These are phyloP conservation scores for Pleurostoma richardsiae DNA, from an alignment of 2,329 filamentous ascomycete species.

Conservation along the genomic window DNA sequence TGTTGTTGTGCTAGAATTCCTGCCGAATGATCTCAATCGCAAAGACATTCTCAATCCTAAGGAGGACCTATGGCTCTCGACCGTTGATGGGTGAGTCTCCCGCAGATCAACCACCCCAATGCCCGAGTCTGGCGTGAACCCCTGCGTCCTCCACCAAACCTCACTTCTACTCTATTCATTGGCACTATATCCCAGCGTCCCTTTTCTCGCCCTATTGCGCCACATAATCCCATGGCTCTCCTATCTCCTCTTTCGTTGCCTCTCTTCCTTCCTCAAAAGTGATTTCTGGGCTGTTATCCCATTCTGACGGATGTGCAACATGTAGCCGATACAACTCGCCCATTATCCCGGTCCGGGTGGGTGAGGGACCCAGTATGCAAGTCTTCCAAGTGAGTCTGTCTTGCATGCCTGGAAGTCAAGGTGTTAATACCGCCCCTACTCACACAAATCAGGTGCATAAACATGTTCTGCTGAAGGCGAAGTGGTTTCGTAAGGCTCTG, in stretches of 20 bases:
- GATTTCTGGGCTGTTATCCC: too few relatives aligned
- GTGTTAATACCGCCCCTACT: not conserved
- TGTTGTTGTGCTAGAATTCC: slow-evolving; percentile 30
- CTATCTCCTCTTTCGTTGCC: too few relatives aligned
- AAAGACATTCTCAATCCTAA: slow-evolving; percentile 30
- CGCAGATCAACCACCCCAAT: too few relatives aligned
- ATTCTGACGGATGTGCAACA: too few relatives aligned
- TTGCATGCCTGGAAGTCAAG: too few relatives aligned
- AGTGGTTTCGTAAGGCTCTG: slow-evolving; percentile 44
- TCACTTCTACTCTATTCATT: too few relatives aligned
- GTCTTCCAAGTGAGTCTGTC: slow-evolving; percentile 32
- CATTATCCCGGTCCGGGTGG: slow-evolving; percentile 39
- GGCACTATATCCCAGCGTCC: too few relatives aligned
- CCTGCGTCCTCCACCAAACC: too few relatives aligned
- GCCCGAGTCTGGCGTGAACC: too few relatives aligned
- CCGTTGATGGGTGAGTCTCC: slow-evolving; percentile 36
- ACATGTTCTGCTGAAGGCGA: slow-evolving; percentile 36
- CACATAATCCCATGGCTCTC: too few relatives aligned
- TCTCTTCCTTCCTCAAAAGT: too few relatives aligned
- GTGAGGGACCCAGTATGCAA: slow-evolving; percentile 30
- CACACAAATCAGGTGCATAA: slow-evolving; percentile 32
- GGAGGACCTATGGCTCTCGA: slow-evolving; percentile 44
- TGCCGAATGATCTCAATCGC: slow-evolving; percentile 21
- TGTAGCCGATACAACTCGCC: slow-evolving; percentile 37
- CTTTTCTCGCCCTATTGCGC: too few relatives aligned